Evolutionary conservation across 768 basidiomycete genomes (phyloP), one percentile per base, ranked within the genome.

Genomic region (Trametes sanguinea): DNA sequence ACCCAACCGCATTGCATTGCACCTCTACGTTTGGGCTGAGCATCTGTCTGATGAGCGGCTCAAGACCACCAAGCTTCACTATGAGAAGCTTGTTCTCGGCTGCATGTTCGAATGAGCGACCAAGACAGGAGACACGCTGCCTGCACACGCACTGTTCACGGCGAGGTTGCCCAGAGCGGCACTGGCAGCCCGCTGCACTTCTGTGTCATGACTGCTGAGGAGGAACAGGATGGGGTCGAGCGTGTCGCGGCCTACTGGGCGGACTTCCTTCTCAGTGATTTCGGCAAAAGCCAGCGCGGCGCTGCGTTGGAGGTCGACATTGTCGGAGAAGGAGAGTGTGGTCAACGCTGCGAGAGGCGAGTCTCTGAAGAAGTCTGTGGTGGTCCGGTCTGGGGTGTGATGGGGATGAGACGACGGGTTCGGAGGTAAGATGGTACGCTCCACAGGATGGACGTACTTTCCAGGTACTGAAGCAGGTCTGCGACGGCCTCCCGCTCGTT

Each of bases 51-150:
- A 99, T 98, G 68, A 99, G 83, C 51, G 96, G 97, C 74, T 99
- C 97, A 46, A 99, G 85, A 57, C 97, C 97, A 51, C 96, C 96
- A 35, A 99, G 85, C 75, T 95, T 94, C 68, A 99, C 97, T 68
- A 99, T 98, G 72, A 98, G 89, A 65, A 98, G 83, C 76, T 99
- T 99, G 84, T 99, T 99, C 76, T 98, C 97, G 58, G 94, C 96
- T 99, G 67, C 17, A 42, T 47, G 22, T 61, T 60, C 45, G 30
- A 8, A 37, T 53, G 46, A 60, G 67, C 22, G 56, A 57, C 65
- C 65, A 14, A 43, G 30, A 62, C 62, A 51, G 62, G 64, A 55
- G 50, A 64, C 65, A 64, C 29, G 62, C 27, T 6, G 6, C n/a
- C n/a, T 27, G 17, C 1, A 17, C n/a, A 82, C 92, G 76, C 72